phyloP scores from a whole-genome alignment of 805 yeast species.

The Ogataea methylovora region DNA sequence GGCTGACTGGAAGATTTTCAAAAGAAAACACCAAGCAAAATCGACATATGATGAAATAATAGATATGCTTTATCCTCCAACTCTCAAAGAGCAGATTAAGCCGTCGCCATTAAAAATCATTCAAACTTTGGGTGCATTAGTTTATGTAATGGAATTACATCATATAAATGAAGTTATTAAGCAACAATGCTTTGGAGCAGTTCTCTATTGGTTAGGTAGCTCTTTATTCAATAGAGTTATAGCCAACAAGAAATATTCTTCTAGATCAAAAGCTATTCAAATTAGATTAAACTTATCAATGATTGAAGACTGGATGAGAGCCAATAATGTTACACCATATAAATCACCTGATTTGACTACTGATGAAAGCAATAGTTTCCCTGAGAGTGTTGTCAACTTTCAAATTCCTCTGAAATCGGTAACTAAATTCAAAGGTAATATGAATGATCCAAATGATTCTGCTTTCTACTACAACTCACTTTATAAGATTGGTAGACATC shows the following conservation, averaged over 20 bases:
- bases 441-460: constrained; percentile 37
- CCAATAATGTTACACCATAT: constrained; percentile 46
- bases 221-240: constrained; percentile 68
- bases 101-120: constrained; percentile 86
- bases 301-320: constrained; percentile 89
- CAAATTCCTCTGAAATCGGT: constrained; percentile 12
- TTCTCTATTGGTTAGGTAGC: constrained; percentile 71
- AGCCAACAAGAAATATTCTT: constrained; percentile 57
- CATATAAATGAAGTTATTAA: constrained; percentile 71
- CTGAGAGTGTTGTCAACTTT: constrained; percentile 22
- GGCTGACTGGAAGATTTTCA: constrained; percentile 52
- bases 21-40: constrained; percentile 32
- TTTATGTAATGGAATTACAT: constrained; percentile 77
- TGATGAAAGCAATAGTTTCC: constrained; percentile 19
- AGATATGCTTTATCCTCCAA: constrained; percentile 77
- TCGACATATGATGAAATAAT: constrained; percentile 67
- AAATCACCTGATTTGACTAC: constrained; percentile 18
- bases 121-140: constrained; percentile 81
- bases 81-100: constrained; percentile 67
- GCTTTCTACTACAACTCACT: constrained; percentile 59
- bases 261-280: constrained; percentile 84
- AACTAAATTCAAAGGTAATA: constrained; percentile 21
- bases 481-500: constrained; percentile 55
- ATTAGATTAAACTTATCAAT: constrained; percentile 79
- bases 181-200: constrained; percentile 70